Evolutionary conservation across 2,329 filamentous ascomycete genomes (phyloP).

Genomic region (Hymenoscyphus infarciens): DNA sequence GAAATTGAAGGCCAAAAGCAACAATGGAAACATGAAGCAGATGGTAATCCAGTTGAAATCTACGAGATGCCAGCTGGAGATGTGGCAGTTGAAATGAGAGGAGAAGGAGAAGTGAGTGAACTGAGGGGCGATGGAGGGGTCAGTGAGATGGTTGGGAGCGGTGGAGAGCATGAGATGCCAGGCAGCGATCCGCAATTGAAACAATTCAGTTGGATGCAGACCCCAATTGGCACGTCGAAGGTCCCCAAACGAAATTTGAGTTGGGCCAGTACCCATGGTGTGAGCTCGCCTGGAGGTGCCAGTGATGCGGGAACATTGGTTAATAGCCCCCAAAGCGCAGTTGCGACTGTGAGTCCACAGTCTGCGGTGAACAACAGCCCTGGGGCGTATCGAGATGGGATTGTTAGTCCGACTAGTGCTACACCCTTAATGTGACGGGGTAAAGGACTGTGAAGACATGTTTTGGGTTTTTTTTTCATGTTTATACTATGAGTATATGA

Average conservation of each 20-base stretch:
- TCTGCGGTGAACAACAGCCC: conserved; percentile 1
- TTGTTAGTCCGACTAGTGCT: conserved; percentile 12
- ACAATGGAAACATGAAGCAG: conserved; percentile 1
- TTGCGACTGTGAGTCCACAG: neutral
- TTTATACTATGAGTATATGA: too few relatives aligned
- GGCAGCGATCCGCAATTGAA: neutral
- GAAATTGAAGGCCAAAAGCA: conserved; percentile 10
- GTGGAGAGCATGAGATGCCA: neutral
- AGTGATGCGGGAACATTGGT: neutral
- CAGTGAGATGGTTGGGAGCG: conserved; percentile 2
- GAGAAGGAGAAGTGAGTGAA: conserved; percentile 3
- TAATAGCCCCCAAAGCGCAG: neutral
- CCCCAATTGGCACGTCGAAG: conserved; percentile 1
- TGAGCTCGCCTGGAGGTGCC: neutral
- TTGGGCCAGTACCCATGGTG: neutral
- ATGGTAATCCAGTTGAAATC: conserved; percentile 3
- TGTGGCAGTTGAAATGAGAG: conserved; percentile 9
- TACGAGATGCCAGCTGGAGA: conserved; percentile 13
- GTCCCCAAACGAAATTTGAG: conserved; percentile 6
- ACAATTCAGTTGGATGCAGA: conserved; percentile 2
- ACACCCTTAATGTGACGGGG: neutral
- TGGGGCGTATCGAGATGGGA: neutral
- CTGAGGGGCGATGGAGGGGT: neutral
- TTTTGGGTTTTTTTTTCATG: too few relatives aligned
- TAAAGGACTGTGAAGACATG: neutral